Evolutionary conservation across 768 basidiomycete species (phyloP).

Genomic region (Lactarius vividus): DNA sequence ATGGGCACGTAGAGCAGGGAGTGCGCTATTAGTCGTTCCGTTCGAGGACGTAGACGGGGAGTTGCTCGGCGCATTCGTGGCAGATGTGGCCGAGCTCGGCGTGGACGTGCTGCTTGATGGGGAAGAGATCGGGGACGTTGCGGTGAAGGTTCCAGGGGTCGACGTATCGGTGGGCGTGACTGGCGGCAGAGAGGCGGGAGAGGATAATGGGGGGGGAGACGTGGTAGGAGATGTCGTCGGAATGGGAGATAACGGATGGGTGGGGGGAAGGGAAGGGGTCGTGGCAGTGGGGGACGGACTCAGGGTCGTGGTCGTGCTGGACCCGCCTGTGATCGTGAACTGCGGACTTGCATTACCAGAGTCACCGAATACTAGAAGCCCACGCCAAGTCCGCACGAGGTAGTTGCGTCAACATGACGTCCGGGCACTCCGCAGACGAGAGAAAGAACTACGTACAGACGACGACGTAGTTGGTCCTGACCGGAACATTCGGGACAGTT

Average conservation of each 20-base stretch:
- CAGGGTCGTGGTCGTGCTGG: neutral
- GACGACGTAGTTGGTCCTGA: slow-evolving; percentile 38
- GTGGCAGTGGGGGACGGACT: neutral
- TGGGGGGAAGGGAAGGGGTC: neutral
- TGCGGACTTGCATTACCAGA: slow-evolving; percentile 44
- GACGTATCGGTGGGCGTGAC: neutral
- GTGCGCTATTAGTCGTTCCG: neutral
- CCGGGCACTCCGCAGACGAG: neutral
- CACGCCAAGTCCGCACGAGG: neutral
- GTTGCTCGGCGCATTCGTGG: neutral
- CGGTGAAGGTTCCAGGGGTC: neutral
- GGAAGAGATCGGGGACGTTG: neutral
- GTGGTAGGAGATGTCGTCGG: neutral
- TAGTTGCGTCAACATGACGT: neutral
- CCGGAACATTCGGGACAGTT: slow-evolving; percentile 38
- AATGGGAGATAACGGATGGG: neutral
- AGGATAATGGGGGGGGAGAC: neutral
- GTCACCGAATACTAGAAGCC: slow-evolving; percentile 45
- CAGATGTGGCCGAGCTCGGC: neutral
- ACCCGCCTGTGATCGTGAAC: slow-evolving; percentile 36
- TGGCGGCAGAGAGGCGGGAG: neutral
- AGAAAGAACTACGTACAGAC: slow-evolving; percentile 39
- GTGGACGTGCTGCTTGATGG: neutral
- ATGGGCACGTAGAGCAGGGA: neutral
- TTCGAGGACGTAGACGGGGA: neutral